Evolutionary conservation across 257 asterid genomes (phyloP).

Genomic region (Nicotiana paniculata): DNA sequence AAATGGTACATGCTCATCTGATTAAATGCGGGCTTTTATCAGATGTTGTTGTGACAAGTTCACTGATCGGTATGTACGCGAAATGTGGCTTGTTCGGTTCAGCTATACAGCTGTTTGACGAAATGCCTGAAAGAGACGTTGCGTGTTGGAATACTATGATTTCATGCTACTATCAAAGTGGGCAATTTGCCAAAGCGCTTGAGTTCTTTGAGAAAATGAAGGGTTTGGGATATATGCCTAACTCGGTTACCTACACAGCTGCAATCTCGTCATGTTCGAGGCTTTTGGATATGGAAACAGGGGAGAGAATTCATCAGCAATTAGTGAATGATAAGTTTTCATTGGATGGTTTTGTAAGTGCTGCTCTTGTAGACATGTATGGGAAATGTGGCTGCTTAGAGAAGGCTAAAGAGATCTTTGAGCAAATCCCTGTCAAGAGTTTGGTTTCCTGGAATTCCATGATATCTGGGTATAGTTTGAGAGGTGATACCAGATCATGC

Average conservation of each 20-base stretch:
- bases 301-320: slow-evolving; percentile 49
- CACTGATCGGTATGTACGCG: slow-evolving; percentile 48
- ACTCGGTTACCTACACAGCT: slow-evolving; percentile 59
- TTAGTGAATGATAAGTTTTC: slow-evolving; percentile 29
- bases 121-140: slow-evolving; percentile 66
- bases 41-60: slow-evolving; percentile 61
- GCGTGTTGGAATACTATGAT: slow-evolving; percentile 70
- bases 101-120: slow-evolving; percentile 59
- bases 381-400: slow-evolving; percentile 66
- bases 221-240: slow-evolving; percentile 40
- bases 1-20: slow-evolving; percentile 47
- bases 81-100: slow-evolving; percentile 43
- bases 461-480: slow-evolving; percentile 62
- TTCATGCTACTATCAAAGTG: slow-evolving; percentile 66
- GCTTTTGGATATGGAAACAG: slow-evolving; percentile 51
- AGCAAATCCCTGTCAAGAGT: slow-evolving; percentile 42
- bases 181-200: slow-evolving; percentile 59
- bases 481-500: slow-evolving; percentile 54
- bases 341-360: slow-evolving; percentile 47
- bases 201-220: slow-evolving; percentile 58
- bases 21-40: slow-evolving; percentile 45
- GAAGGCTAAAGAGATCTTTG: slow-evolving; percentile 54
- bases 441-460: slow-evolving; percentile 75
- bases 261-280: slow-evolving; percentile 69
- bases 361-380: slow-evolving; percentile 80